A percentile compares a stretch with the other conserved stretches of the same genome.
Conservation (phyloP, 495 filamentous ascomycete species). For the Aspergillus avenaceus region DNA sequence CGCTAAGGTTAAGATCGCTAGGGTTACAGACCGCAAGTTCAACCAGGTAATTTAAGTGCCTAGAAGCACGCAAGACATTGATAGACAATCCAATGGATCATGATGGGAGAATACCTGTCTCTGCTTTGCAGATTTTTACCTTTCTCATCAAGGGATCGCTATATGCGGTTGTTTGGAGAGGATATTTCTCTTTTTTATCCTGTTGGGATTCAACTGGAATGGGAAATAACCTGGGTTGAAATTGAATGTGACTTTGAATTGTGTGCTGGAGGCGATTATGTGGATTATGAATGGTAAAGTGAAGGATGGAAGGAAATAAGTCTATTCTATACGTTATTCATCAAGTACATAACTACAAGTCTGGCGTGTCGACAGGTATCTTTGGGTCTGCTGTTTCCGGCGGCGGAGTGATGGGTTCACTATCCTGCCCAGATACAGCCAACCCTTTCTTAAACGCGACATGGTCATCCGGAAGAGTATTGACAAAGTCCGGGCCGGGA, state of each 20-base stretch:
- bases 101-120: constrained; percentile 5
- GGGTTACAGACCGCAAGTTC: too few species aligned
- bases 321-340: constrained; percentile 2
- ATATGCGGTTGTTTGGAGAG: constrained; percentile 44
- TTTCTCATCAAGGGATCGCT: constrained; percentile 43
- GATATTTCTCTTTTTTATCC: constrained; percentile 10
- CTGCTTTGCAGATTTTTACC: too few species aligned
- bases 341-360: not conserved
- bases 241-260: too few species aligned
- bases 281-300: not conserved
- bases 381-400: constrained; percentile 21
- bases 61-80: too few species aligned
- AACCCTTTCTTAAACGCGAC: constrained; percentile 15
- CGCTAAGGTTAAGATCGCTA: too few species aligned
- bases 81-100: constrained; percentile 16
- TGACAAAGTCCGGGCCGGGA: constrained; percentile 58
- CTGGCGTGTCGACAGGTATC: constrained; percentile 2
- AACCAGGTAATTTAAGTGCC: too few species aligned
- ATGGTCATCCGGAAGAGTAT: constrained; percentile 39
- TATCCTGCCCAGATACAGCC: constrained; percentile 4
- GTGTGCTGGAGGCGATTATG: not conserved
- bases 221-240: too few species aligned
- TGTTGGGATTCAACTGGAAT: too few species aligned
- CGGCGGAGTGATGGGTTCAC: constrained; percentile 28
- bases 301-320: too few species aligned